Evolutionary conservation across 352 stramenopile genomes (phyloP), one percentile per base, ranked within the genome.

Genomic region (Halophytophthora polymorphica): DNA sequence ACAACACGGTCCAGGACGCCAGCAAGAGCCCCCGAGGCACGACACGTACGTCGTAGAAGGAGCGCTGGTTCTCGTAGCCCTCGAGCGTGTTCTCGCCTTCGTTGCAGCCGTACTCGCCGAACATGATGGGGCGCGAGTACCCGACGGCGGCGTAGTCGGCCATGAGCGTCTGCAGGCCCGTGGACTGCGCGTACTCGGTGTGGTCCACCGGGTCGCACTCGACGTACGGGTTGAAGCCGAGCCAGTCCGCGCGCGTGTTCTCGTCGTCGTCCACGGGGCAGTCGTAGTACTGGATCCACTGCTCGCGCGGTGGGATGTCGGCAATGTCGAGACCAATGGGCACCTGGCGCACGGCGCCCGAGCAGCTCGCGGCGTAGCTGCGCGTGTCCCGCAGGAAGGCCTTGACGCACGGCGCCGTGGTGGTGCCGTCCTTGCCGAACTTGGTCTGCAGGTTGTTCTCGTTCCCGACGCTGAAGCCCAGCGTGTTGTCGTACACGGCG

Each of bases 91-190:
- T 87, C 0, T 41, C 50, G 25, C 77, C 76, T 18, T 71, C 63
- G 60, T 86, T 89, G 61, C 81, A 92, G 6, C 81, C 81, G 45
- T 83, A 92, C 56, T 92, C 81, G 36, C 74, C 75, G 45, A 92
- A 85, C 64, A 92, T 83, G 45, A 92, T 58, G 3, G 76, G 74
- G 6, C 71, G 72, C 25, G 73, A 66, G 56, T 86, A 86, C 8
- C 61, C 66, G 11, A 69, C 51, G 10, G 50, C 23, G 0, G 48
- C 50, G 53, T 88, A 92, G 41, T 86, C 77, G 7, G 46, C 45
- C 75, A 90, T 85, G 49, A 92, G 66, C 19, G 61, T 73, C 44
- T 83, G 61, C 4, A 90, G 65, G 0, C 81, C 81, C 13, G 55
- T 73, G 1, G 78, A 86, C 48, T 88, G 58, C 6, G 40, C 63